A percentile compares a stretch with the other conserved stretches of the same genome.
These are phyloP conservation scores for Leccinum fallax DNA, from an alignment of 1,284 basidiomycete species.

Conservation along the genomic window DNA sequence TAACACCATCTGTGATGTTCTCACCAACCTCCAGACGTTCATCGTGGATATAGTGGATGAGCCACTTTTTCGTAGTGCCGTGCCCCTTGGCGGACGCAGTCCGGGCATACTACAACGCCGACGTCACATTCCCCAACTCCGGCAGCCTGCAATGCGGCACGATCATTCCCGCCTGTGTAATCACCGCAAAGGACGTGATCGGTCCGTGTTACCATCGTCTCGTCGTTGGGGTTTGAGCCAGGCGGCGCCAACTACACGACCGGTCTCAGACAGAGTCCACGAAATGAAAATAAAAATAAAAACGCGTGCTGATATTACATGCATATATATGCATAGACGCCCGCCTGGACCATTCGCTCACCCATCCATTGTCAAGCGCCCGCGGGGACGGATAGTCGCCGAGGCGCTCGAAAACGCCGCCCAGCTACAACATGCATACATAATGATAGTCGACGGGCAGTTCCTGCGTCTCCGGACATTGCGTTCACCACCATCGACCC, in stretches of 20 bases:
- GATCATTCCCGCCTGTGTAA: conserved; percentile 8
- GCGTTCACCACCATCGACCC: conserved; percentile 10
- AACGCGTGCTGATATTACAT: not conserved
- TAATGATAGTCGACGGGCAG: conserved; percentile 14
- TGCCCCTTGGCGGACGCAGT: conserved; percentile 20
- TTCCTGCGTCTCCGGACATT: conserved; percentile 16
- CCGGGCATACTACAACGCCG: conserved; percentile 25
- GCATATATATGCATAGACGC: conserved; percentile 3
- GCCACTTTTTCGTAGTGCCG: conserved; percentile 5
- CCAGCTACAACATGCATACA: not conserved
- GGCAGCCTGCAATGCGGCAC: conserved; percentile 12
- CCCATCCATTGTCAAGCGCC: conserved; percentile 12
- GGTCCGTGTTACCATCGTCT: conserved; percentile 10
- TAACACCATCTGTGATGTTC: conserved; percentile 3
- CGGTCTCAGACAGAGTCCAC: not conserved
- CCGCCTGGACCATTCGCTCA: conserved; percentile 12
- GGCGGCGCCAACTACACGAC: not conserved
- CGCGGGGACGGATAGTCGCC: conserved; percentile 1
- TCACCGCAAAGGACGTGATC: conserved; percentile 20
- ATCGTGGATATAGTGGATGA: not conserved
- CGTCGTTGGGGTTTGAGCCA: not conserved
- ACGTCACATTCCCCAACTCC: conserved; percentile 13
- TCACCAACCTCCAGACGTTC: not conserved
- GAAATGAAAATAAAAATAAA: not conserved
- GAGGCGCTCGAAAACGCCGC: conserved; percentile 18